Percentiles rank a stretch among this genome's conserved stretches.
Evolutionary conservation across 768 basidiomycete genomes (phyloP).

Genomic region (Pulveroboletus frians): DNA sequence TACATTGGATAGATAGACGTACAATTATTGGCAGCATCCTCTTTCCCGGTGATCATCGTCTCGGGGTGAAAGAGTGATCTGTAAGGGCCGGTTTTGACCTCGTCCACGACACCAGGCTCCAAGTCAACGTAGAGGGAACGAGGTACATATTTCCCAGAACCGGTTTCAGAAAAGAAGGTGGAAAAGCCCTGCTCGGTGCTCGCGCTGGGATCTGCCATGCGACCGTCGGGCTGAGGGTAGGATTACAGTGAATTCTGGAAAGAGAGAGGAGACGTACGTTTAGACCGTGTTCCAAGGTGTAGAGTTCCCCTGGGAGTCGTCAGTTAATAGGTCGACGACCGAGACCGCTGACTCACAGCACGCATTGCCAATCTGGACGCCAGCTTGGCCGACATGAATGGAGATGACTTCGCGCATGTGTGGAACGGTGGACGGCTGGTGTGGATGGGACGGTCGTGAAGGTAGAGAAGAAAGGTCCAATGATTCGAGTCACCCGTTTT

Average conservation of each 20-base stretch:
- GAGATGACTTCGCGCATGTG: constrained; percentile 92
- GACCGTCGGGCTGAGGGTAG: constrained; percentile 76
- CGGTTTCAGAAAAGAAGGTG: constrained; percentile 96
- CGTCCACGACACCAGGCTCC: constrained; percentile 93
- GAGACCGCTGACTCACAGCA: constrained; percentile 64
- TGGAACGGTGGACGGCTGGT: constrained; percentile 11
- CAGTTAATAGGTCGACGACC: constrained; percentile 4
- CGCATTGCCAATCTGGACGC: constrained; percentile 91
- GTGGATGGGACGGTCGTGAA: constrained; percentile 8
- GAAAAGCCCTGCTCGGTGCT: constrained; percentile 82
- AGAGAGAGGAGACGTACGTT: constrained; percentile 53
- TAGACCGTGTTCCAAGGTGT: constrained; percentile 96
- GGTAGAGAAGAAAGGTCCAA: constrained; percentile 3
- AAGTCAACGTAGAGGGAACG: constrained; percentile 95
- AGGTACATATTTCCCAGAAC: constrained; percentile 92
- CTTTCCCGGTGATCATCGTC: constrained; percentile 94
- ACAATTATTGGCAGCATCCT: constrained; percentile 99
- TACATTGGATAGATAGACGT: constrained; percentile 27
- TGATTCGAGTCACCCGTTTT: constrained; percentile 8
- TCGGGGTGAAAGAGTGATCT: constrained; percentile 96
- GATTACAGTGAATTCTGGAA: constrained; percentile 12
- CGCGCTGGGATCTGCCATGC: constrained; percentile 53
- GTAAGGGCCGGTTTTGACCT: constrained; percentile 89
- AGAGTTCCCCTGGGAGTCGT: constrained; percentile 76
- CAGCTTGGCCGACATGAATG: constrained; percentile 95